Evolutionary conservation across 371 early-diverging fungal genomes (phyloP).

Genomic region (Mortierella sp.): DNA sequence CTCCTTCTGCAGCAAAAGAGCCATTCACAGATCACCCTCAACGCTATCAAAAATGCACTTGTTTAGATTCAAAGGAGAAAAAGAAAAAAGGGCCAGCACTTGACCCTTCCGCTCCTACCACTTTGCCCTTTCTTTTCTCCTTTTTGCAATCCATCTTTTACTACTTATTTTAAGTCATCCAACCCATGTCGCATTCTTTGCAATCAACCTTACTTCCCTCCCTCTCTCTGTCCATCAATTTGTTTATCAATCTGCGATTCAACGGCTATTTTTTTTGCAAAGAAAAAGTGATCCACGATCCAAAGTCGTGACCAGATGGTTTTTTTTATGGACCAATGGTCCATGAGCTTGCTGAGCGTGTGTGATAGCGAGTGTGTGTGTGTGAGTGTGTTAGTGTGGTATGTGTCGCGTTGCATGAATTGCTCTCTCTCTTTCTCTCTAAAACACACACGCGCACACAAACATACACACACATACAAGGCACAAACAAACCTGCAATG

Average conservation of each 20-base stretch:
- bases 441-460: not conserved
- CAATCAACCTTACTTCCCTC: not conserved
- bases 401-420: slow-evolving; percentile 6
- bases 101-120: not conserved
- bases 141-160: not conserved
- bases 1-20: not conserved
- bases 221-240: not conserved
- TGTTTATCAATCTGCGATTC: not conserved
- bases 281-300: not conserved
- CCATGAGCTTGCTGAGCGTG: not conserved
- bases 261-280: not conserved
- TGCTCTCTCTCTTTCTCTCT: not conserved
- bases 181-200: not conserved
- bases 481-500: not conserved
- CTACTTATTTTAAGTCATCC: not conserved
- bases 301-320: not conserved
- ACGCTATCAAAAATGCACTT: too few species aligned
- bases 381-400: not conserved
- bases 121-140: not conserved
- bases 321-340: not conserved
- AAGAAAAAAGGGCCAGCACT: not conserved
- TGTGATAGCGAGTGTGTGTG: not conserved
- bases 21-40: slow-evolving; percentile 1
- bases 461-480: not conserved
- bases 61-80: not conserved